These are phyloP conservation scores for Boletus rex-veris DNA, from an alignment of 768 basidiomycete species.

Conservation along the genomic window DNA sequence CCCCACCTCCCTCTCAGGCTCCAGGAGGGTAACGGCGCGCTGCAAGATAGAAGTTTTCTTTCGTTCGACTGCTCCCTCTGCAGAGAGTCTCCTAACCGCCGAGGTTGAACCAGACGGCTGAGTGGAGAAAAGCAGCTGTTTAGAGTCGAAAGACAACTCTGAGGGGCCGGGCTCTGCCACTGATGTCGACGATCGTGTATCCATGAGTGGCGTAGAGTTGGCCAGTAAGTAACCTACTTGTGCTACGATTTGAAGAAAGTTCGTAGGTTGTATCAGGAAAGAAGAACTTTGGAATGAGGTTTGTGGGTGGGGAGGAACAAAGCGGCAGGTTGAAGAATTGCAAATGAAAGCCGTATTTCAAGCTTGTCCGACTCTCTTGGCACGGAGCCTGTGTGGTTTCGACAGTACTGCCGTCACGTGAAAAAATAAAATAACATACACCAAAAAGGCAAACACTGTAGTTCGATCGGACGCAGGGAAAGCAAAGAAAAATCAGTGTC, in stretches of 20 bases:
- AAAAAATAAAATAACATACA: neutral
- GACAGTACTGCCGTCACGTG: neutral
- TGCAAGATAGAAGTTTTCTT: conserved; percentile 12
- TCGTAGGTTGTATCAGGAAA: neutral
- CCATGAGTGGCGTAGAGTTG: conserved; percentile 12
- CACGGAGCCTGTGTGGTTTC: neutral
- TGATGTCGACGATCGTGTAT: conserved; percentile 8
- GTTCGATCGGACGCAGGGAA: neutral
- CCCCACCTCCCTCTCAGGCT: conserved; percentile 37
- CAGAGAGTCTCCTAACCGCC: conserved; percentile 8
- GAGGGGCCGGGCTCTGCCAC: conserved; percentile 11
- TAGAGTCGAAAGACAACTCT: conserved; percentile 2
- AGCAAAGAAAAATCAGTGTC: neutral
- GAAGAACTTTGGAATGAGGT: neutral
- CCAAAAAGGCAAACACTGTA: conserved; percentile 13
- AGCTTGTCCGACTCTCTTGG: neutral
- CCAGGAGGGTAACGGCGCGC: conserved; percentile 31
- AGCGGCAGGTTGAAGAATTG: neutral
- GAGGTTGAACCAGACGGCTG: conserved; percentile 11
- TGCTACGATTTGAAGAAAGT: neutral
- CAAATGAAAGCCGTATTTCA: conserved; percentile 5
- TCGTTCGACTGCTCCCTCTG: conserved; percentile 1
- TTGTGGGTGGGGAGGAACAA: neutral
- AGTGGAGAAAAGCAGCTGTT: conserved; percentile 1
- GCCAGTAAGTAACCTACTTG: conserved; percentile 8